Base-by-base conservation (phyloP, 306 rosid species). In the Betula pendula region DNA sequence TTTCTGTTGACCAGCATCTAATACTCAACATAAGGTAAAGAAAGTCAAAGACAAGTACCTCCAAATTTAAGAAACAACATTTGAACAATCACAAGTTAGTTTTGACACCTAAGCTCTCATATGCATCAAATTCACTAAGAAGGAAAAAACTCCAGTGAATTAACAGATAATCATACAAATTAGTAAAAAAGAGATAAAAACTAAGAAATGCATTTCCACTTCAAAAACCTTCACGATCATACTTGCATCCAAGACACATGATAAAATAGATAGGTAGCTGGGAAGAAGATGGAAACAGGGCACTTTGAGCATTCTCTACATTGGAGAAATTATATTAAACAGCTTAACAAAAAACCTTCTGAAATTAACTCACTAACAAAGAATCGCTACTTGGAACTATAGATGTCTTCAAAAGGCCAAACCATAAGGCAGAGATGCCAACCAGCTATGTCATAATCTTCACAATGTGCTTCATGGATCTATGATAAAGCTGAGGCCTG, bases 191-290 rank as follows among this genome's bases (percentile, higher is more conserved):
- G 38, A 31, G 74, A 53, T n/a, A 79, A 38, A 42, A 73, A 66
- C 65, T 76, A 63, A 80, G 33, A 44, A 79, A 73, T 24, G 19
- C 45, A 33, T 33, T 33, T 33, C 38, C 38, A 33, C 38, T 33
- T 33, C 38, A 33, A 5, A 33, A 33, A 33, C 38, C 0, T 33
- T 33, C 38, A 33, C 38, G 4, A 33, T 33, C 38, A 33, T 33
- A 33, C 38, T 33, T 33, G 82, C 91, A 87, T 73, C 91, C 91
- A 14, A 87, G 85, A 14, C 85, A 80, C 24, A 82, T 80, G 20
- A 85, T 25, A n/a, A 82, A 82, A 74, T 87, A 85, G 42, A 85
- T 75, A 22, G 89, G 89, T 50, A 82, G 82, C 85, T 85, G 84
- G 68, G 51, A 85, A 59, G 29, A 87, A 87, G 40, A 89, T 89